Evolutionary conservation across 257 asterid species (phyloP).

Genomic region (Asclepias syriaca): DNA sequence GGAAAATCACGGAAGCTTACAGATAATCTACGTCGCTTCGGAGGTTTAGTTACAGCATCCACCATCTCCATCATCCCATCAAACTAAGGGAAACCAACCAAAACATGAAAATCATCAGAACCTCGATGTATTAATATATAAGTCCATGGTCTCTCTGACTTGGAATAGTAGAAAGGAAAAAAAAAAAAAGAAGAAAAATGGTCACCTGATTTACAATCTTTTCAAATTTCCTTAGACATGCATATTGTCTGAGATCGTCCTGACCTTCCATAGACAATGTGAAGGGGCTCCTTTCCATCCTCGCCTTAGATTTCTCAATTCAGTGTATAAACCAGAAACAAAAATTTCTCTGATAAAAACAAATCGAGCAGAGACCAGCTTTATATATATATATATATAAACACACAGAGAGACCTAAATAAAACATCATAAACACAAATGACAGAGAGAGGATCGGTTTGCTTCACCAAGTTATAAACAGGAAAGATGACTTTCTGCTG

Average conservation of each 20-base stretch:
- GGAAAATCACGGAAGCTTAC: slow-evolving; percentile 3
- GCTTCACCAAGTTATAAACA: background rate
- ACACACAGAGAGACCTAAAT: no score
- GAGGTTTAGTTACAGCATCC: slow-evolving; percentile 7
- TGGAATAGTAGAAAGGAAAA: background rate
- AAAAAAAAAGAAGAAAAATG: background rate
- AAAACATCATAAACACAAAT: background rate
- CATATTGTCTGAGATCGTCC: slow-evolving; percentile 6
- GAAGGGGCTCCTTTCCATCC: background rate
- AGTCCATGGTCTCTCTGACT: background rate
- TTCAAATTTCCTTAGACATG: slow-evolving; percentile 1
- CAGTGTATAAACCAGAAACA: background rate
- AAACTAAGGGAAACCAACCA: slow-evolving; percentile 7
- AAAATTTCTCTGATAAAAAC: background rate
- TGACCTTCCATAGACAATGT: background rate
- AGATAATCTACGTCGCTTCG: slow-evolving; percentile 4
- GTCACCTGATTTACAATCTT: slow-evolving; percentile 20
- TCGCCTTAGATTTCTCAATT: background rate
- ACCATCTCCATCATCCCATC: slow-evolving; percentile 11
- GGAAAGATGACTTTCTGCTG: background rate
- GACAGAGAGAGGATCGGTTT: no score
- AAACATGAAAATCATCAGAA: background rate
- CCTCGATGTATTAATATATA: no score
- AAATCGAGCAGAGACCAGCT: background rate
- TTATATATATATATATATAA: background rate